Conservation (phyloP, 495 filamentous ascomycete genomes). For the Articulospora tetracladia region DNA sequence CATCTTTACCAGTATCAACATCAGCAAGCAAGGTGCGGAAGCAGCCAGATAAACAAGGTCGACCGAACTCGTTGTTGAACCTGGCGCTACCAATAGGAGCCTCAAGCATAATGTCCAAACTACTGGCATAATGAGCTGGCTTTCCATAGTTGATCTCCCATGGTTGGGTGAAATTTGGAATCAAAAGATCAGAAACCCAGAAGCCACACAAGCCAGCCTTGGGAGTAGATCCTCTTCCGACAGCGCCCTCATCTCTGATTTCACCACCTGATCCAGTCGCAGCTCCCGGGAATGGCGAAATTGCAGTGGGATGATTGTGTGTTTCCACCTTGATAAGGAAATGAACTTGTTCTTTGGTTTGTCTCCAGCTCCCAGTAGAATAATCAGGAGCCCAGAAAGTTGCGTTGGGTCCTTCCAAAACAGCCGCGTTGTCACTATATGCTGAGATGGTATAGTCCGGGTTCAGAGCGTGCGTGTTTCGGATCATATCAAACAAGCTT, state of each 20-base stretch:
- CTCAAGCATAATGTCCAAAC: slow-evolving; percentile 94
- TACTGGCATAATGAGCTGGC: slow-evolving; percentile 87
- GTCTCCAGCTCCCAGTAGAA: slow-evolving; percentile 79
- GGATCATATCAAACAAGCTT: slow-evolving; percentile 91
- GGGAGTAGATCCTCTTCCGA: slow-evolving; percentile 86
- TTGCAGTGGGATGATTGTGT: slow-evolving; percentile 95
- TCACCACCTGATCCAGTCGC: slow-evolving; percentile 95
- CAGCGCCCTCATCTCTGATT: slow-evolving; percentile 91
- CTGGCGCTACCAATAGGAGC: slow-evolving; percentile 90
- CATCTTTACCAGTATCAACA: slow-evolving; percentile 54
- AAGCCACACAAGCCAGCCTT: slow-evolving; percentile 92
- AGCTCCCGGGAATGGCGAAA: slow-evolving; percentile 82
- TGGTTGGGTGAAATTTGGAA: slow-evolving; percentile 73
- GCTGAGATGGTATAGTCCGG: slow-evolving; percentile 83
- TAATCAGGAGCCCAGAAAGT: slow-evolving; percentile 83
- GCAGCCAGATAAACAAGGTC: slow-evolving; percentile 84
- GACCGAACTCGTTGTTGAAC: slow-evolving; percentile 97
- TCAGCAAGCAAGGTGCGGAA: slow-evolving; percentile 82
- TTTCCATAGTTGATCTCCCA: slow-evolving; percentile 93
- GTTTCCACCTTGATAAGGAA: slow-evolving; percentile 95
- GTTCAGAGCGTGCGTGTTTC: slow-evolving; percentile 80
- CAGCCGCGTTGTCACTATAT: slow-evolving; percentile 96
- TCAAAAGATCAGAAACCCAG: slow-evolving; percentile 88
- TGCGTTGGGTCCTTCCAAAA: slow-evolving; percentile 71
- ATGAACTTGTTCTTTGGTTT: slow-evolving; percentile 83